These are phyloP conservation scores for Vitis hybrid DNA, from an alignment of 177 flowering plant species.

Conservation along the genomic window DNA sequence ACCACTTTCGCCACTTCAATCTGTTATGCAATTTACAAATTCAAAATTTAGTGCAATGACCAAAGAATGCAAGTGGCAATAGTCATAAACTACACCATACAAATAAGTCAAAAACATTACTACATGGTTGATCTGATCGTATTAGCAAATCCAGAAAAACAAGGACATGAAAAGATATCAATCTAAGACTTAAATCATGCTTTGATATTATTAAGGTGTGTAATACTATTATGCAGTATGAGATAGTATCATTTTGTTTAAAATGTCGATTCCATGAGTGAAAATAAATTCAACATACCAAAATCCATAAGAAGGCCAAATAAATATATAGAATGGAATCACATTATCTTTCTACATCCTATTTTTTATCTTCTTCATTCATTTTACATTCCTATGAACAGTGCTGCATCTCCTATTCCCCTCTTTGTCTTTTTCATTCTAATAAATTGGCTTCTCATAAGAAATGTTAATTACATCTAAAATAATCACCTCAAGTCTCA, in stretches of 20 bases:
- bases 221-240: neutral
- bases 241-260: no score
- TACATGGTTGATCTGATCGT: neutral
- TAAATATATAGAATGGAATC: no score
- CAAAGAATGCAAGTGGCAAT: neutral
- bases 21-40: constrained; percentile 28
- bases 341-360: no score
- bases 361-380: no score
- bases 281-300: neutral
- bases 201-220: neutral
- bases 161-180: neutral
- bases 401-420: no score
- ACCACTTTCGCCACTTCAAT: constrained; percentile 96
- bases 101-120: neutral
- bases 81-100: neutral
- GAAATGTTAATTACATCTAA: neutral
- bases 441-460: neutral
- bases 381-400: no score
- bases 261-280: neutral
- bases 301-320: neutral
- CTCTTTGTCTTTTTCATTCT: no score
- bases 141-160: neutral
- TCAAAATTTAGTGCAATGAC: neutral
- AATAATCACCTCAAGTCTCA: constrained; percentile 79
- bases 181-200: neutral